Base-by-base conservation (phyloP, 2,329 filamentous ascomycete genomes). In the Aspergillus quadricinctus region DNA sequence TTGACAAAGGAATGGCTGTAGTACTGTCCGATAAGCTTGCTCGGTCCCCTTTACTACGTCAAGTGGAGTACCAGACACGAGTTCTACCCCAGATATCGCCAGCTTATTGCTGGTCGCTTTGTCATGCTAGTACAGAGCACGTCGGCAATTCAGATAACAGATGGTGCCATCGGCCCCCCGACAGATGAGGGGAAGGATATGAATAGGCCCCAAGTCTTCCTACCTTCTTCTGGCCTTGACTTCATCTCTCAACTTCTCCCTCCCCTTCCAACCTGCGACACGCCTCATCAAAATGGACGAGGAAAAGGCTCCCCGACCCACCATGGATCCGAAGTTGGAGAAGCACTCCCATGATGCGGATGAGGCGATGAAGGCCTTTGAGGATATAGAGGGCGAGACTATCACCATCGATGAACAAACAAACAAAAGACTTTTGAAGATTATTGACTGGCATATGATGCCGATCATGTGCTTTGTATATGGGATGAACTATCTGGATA, bases 391-490 rank as follows among this genome's bases (percentile, higher is more conserved):
- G 1, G 82, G 81, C 23, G 75, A 83, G 62, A 66, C 79, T 0
- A 72, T 85, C 23, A 75, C 80, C 37, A 70, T 86, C 37, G 82
- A 82, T 53, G 81, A 80, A 60, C 78, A 78, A 49, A 83, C 81
- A 25, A 85, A 83, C 61, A 82, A 78, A 60, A 73, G 81, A n/a
- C 66, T 88, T 17, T 65, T 88, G n/a, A 72, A 77, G 19, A 81
- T 77, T 53, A 87, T 88, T 57, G 86, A 88, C 68, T 80, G 77
- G 78, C 81, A 84, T 65, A 70, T 85, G 60, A 83, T 86, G 79
- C 83, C 83, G 0, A 71, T 85, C 60, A 75, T 86, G 64, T 85
- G 82, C 56, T 64, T 82, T 29, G 76, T 85, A 4, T 85, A 86
- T 61, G 81, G 81, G 1, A 73, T 85, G 64, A 83, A 85, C 61